These are phyloP conservation scores for Pseudogymnoascus sp. DNA, from an alignment of 2,329 filamentous ascomycete species.

Conservation along the genomic window DNA sequence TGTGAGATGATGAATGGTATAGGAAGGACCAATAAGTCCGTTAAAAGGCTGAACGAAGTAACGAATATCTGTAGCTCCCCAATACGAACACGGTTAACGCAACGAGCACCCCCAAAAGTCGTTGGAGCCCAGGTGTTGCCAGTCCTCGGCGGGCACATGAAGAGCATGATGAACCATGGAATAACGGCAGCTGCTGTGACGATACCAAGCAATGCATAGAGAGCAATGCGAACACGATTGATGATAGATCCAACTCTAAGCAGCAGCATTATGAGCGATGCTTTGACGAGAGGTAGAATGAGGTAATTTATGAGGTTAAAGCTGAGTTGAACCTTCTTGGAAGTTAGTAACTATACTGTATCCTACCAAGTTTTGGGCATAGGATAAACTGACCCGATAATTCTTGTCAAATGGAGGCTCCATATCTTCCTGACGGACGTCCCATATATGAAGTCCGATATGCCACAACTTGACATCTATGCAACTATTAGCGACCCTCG, in stretches of 20 bases:
- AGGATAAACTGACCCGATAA: neutral
- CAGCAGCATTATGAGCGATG: neutral
- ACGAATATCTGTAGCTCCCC: neutral
- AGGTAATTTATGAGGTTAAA: neutral
- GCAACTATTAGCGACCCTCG: neutral
- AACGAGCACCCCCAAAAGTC: neutral
- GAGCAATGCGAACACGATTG: neutral
- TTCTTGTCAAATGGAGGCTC: neutral
- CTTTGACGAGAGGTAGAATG: neutral
- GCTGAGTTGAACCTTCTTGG: neutral
- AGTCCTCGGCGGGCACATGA: neutral
- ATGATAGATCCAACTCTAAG: neutral
- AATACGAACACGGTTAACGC: neutral
- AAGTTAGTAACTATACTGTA: neutral
- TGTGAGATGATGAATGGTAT: neutral
- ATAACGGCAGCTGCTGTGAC: neutral
- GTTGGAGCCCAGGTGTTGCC: neutral
- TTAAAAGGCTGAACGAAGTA: neutral
- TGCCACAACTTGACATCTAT: neutral
- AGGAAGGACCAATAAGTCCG: neutral
- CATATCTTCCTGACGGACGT: neutral
- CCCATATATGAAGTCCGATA: neutral
- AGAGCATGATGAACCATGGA: neutral
- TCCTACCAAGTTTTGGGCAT: neutral
- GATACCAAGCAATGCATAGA: neutral